A percentile compares a stretch with the other conserved stretches of the same genome.
Evolutionary conservation across 768 basidiomycete genomes (phyloP).

Genomic region (Leccinum ochraceum): DNA sequence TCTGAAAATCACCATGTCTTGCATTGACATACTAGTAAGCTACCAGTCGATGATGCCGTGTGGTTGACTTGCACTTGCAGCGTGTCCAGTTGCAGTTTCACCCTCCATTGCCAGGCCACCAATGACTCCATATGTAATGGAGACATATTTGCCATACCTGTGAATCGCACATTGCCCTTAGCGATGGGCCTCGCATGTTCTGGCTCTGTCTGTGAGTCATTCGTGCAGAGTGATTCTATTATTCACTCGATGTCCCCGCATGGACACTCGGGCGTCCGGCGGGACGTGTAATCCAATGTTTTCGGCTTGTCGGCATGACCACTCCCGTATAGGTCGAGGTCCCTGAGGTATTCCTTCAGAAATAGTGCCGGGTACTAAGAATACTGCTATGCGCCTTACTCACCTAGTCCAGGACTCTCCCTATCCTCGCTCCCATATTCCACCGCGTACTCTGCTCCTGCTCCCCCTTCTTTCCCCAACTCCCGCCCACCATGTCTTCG

Average conservation of each 20-base stretch:
- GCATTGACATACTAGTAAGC: slow-evolving; percentile 1
- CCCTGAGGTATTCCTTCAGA: slow-evolving; percentile 1
- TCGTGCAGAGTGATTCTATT: background rate
- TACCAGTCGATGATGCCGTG: background rate
- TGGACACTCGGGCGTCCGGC: background rate
- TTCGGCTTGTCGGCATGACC: slow-evolving; percentile 11
- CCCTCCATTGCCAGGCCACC: background rate
- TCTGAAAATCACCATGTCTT: background rate
- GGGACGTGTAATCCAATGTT: background rate
- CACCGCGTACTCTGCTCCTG: background rate
- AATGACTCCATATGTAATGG: background rate
- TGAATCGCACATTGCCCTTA: background rate
- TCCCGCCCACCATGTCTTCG: slow-evolving; percentile 10
- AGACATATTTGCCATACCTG: background rate
- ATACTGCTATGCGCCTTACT: background rate
- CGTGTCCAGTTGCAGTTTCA: background rate
- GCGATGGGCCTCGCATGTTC: background rate
- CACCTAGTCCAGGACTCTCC: background rate
- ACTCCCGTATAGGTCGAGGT: background rate
- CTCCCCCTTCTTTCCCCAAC: background rate
- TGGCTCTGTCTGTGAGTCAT: slow-evolving; percentile 2
- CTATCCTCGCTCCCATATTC: background rate
- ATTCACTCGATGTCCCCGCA: background rate
- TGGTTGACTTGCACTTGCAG: background rate
- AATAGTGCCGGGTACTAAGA: slow-evolving; percentile 13